These are phyloP conservation scores for Sclerotinia minor DNA, from an alignment of 2,329 filamentous ascomycete species.

Conservation along the genomic window DNA sequence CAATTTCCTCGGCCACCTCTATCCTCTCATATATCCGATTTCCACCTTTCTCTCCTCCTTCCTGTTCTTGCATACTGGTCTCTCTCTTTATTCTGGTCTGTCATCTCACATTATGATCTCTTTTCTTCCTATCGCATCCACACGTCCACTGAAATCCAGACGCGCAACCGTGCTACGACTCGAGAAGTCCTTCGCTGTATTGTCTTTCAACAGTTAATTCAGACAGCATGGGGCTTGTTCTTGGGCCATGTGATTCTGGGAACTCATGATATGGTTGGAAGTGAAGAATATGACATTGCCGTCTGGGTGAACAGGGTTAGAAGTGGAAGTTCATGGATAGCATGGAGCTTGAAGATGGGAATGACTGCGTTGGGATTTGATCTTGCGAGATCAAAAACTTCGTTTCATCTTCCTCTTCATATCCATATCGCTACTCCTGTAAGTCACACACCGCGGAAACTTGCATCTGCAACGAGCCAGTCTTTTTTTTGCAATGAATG, in stretches of 20 bases:
- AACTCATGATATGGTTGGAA: constrained; percentile 10
- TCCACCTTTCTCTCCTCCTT: constrained; percentile 62
- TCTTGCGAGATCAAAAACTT: neutral
- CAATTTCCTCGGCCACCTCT: constrained; percentile 63
- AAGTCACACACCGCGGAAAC: neutral
- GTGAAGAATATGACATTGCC: constrained; percentile 17
- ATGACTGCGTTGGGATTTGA: constrained; percentile 1
- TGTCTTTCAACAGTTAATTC: neutral
- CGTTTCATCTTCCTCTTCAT: constrained; percentile 11
- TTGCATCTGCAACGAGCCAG: neutral
- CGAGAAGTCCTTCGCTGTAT: constrained; percentile 56
- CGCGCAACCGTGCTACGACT: constrained; percentile 80
- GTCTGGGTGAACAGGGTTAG: neutral
- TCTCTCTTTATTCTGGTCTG: neutral
- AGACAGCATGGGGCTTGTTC: constrained; percentile 5
- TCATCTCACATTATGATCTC: constrained; percentile 17
- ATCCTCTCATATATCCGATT: constrained; percentile 74
- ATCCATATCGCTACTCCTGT: neutral
- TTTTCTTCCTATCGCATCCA: constrained; percentile 49
- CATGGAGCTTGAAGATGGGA: neutral
- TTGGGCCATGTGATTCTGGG: constrained; percentile 7
- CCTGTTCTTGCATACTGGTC: constrained; percentile 14
- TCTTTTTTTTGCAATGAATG: neutral
- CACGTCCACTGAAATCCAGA: constrained; percentile 83
- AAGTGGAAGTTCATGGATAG: neutral